Evolutionary conservation across 2,329 filamentous ascomycete genomes (phyloP), one percentile per base, ranked within the genome.

Genomic region (Seiridium unicorne): DNA sequence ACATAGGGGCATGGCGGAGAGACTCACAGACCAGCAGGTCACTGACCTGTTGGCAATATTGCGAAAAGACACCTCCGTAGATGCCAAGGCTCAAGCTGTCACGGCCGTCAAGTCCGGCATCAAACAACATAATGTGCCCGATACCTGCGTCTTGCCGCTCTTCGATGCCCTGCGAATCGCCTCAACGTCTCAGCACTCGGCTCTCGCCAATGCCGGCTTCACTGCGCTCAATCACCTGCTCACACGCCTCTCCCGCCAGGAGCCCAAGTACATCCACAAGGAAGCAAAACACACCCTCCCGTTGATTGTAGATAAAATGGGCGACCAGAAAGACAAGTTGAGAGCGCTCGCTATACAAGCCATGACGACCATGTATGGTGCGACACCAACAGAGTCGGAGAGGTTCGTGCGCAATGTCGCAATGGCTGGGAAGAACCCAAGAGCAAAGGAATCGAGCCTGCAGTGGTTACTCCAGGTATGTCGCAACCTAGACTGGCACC

Each of bases 61-160:
- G 58, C 79, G 78, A 73, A 84, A 85, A 67, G 89, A 91, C 67
- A 82, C 84, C 44, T 82, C 86, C 54, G 80, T 91, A 67, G 90
- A 93, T 69, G 77, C 82, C 56, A 93, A 93, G 72, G 83, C 92
- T 64, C 81, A 86, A 64, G 84, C 85, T 58, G 85, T 97, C 67
- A 91, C 87, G 61, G 82, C 80, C 69, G 81, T 93, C 76, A 96
- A 97, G 77, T 93, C 91, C 48, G 86, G 88, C 73, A 97, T 97
- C 81, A 97, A 97, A 76, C 93, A 96, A 75, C 89, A 91, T 73
- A 93, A 93, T 78, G 91, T 97, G 51, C 92, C 92, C 62, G 92
- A 96, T 65, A 76, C 77, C 58, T 85, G 83, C 68, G 84, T 96
- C 67, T 77, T 86, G 34, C 81, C 86, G 60, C 86, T 97, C 64